Conservation (phyloP, 2,329 filamentous ascomycete species). For the Metarhizium brunneum region DNA sequence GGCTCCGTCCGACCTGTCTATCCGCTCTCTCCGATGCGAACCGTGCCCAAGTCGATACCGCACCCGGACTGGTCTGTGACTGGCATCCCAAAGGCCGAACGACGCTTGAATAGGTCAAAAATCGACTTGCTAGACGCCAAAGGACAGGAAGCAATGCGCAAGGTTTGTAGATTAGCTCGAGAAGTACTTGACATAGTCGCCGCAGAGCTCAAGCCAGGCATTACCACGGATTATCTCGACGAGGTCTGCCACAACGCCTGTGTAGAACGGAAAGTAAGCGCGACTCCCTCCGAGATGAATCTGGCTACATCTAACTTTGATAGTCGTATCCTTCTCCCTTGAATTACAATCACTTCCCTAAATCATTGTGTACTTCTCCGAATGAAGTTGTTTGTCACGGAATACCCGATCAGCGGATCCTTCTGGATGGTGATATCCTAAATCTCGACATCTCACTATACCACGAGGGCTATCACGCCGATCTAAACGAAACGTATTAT, state of each 20-base stretch:
- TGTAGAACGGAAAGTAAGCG: constrained; percentile 1
- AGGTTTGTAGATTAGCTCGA: constrained; percentile 75
- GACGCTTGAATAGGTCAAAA: constrained; percentile 32
- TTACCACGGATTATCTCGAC: constrained; percentile 93
- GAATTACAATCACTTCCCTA: constrained; percentile 94
- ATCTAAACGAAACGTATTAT: constrained; percentile 98
- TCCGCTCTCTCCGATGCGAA: too few species aligned
- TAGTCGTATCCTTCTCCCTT: constrained; percentile 80
- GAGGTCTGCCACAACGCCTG: constrained; percentile 92
- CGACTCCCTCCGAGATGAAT: too few species aligned
- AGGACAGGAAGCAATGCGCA: constrained; percentile 82
- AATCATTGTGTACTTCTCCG: constrained; percentile 91
- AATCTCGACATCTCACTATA: constrained; percentile 96
- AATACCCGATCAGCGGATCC: constrained; percentile 81
- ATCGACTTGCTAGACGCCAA: constrained; percentile 73
- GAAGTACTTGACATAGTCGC: constrained; percentile 92
- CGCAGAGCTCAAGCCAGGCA: constrained; percentile 73
- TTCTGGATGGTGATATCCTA: constrained; percentile 89
- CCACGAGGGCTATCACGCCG: constrained; percentile 89
- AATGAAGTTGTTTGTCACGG: constrained; percentile 99
- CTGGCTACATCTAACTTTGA: neutral
- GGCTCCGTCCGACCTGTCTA: too few species aligned
- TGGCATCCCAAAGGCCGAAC: too few species aligned
- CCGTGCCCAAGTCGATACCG: too few species aligned
- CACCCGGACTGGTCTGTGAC: too few species aligned